Base-by-base conservation (phyloP, 2,329 filamentous ascomycete species). In the Paecilomyces sp. region DNA sequence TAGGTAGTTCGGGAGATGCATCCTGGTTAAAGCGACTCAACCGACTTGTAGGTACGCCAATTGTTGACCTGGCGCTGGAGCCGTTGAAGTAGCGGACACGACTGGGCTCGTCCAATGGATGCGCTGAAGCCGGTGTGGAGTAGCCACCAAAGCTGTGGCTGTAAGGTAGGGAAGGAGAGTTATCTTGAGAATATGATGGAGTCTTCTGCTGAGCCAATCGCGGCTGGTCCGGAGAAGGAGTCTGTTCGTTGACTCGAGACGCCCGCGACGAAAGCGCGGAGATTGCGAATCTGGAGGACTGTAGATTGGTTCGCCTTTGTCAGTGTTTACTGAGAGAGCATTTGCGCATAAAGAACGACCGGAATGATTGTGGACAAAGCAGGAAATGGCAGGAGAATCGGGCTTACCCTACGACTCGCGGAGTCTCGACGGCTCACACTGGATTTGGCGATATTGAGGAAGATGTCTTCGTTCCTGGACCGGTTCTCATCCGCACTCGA, bases 401-500 rank as follows among this genome's bases (percentile, higher is more conserved):
- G 25, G 70, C 73, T 75, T 65, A 76, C 74, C 59, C 74, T 67
- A 66, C 73, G 70, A 41, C 69, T 67, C 25, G 74, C 54, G 18
- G 74, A 75, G 56, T 74, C 70, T 55, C 73, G 74, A 60, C 72
- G 73, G 50, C 58, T 66, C 6, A 73, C 74, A 57, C 76, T 76
- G 4, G 74, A 70, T 62, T 74, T 73, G 11, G 77, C 77, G 60
- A 80, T 79, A 61, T 80, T 79, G 58, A 80, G 64, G 62, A 79
- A 80, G 30, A 80, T 65, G 67, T 80, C 77, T 57, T 79, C 77
- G 60, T 73, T 76, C 60, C 73, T 75, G 30, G 68, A 69, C 52
- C 70, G 70, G 41, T 66, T 61, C 51, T 79, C 75, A 41, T 78
- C 75, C 47, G 70, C 67, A 54, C 70, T 68, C 50, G 70, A 68